A percentile compares a stretch with the other conserved stretches of the same genome.
Evolutionary conservation across 1,284 basidiomycete genomes (phyloP).

Genomic region (Ustilago shanxiensis): DNA sequence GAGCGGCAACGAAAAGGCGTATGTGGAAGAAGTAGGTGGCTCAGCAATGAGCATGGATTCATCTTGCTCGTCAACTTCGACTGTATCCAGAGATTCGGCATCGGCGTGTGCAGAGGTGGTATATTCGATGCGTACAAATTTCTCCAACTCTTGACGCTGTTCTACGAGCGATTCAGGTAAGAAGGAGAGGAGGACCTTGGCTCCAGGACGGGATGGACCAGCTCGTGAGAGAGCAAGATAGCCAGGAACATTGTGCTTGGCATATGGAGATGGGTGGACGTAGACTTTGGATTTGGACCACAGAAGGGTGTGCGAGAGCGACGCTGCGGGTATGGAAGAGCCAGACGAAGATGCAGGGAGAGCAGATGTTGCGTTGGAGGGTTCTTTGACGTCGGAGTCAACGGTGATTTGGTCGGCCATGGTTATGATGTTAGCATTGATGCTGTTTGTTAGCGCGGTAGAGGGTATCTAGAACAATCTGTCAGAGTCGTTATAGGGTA

Average conservation of each 20-base stretch:
- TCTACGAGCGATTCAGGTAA: conserved; percentile 80
- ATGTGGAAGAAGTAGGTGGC: conserved; percentile 73
- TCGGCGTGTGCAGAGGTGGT: conserved; percentile 74
- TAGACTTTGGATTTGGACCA: conserved; percentile 59
- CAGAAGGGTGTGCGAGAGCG: conserved; percentile 36
- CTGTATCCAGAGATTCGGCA: conserved; percentile 74
- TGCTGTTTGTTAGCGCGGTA: not conserved
- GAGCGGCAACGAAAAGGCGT: conserved; percentile 93
- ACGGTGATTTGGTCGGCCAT: conserved; percentile 13
- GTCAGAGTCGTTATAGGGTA: not conserved
- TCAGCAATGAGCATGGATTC: conserved; percentile 50
- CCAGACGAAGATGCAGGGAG: not conserved
- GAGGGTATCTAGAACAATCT: not conserved
- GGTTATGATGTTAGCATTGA: not conserved
- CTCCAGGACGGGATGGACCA: conserved; percentile 25
- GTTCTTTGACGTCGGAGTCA: not conserved
- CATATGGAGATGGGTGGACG: conserved; percentile 86
- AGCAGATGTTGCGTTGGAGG: not conserved
- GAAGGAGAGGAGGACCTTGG: conserved; percentile 50
- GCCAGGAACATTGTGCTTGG: conserved; percentile 91
- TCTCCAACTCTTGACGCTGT: conserved; percentile 76
- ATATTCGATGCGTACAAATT: conserved; percentile 81
- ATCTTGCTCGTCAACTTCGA: conserved; percentile 31
- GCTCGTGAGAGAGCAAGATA: conserved; percentile 72
- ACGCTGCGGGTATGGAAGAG: not conserved